Conservation (phyloP, 2,329 filamentous ascomycete species). For the Thyridium curvatum region DNA sequence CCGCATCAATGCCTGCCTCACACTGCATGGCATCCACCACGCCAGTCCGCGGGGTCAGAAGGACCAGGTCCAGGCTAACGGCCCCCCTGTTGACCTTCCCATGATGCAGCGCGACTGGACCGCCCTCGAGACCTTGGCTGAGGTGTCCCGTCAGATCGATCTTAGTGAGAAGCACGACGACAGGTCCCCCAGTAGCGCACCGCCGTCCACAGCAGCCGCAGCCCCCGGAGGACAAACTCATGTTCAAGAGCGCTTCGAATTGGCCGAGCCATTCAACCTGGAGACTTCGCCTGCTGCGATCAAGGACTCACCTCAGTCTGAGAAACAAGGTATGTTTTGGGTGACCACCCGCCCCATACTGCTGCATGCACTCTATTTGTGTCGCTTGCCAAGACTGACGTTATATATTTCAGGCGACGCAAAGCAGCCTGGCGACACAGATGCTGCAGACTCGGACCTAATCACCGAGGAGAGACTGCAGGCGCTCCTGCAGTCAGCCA, state of each 20-base stretch:
- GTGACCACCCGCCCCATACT: too few species aligned
- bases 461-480: conserved; percentile 45
- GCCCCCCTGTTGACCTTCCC: conserved; percentile 28
- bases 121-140: conserved; percentile 78
- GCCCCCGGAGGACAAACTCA: conserved; percentile 11
- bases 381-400: too few species aligned
- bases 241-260: conserved; percentile 36
- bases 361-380: too few species aligned
- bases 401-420: background rate
- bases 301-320: conserved; percentile 27
- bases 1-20: conserved; percentile 66
- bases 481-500: conserved; percentile 30
- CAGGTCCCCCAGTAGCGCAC: conserved; percentile 36
- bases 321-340: conserved; percentile 25
- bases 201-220: conserved; percentile 13
- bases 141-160: conserved; percentile 78
- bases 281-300: conserved; percentile 49
- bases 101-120: conserved; percentile 55
- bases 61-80: conserved; percentile 13
- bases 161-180: conserved; percentile 54
- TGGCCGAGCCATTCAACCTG: conserved; percentile 53
- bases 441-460: conserved; percentile 20
- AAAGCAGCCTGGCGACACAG: background rate
- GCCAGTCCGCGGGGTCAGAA: conserved; percentile 24
- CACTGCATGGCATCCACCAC: conserved; percentile 63